Evolutionary conservation across 2,329 filamentous ascomycete species (phyloP), one percentile per base, ranked within the genome.

Genomic region (Fusarium odoratissimum): DNA sequence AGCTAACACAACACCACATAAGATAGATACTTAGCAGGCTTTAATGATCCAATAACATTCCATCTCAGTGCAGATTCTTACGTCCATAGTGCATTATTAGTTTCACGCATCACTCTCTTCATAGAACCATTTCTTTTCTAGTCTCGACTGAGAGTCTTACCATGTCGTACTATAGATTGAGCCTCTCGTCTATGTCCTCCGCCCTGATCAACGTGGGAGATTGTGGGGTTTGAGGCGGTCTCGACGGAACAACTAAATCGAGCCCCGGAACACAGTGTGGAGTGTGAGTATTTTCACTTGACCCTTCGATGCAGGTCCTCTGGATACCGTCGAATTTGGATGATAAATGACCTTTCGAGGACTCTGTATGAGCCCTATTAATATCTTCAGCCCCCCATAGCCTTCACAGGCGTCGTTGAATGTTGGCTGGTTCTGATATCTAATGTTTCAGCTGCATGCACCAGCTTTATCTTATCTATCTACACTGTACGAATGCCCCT

Each of bases 401-500:
- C 12, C 37, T 25, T 56, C 23, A 9, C 1, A 45, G 13, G 17
- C 25, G 2, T 33, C 7, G 17, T 12, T 6, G 16, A 10, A 51
- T 35, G 9, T 16, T 51, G 11, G 4, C 25, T 33, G 48, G 48
- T 8, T 35, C n/a, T 23, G 16, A 19, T 33, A n/a, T 46, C 14
- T 10, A n/a, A 16, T 13, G 33, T 16, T 40, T 17, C 11, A 13
- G 23, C 16, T 28, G 19, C 35, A 60, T 63, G 40, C 57, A 56
- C 28, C 28, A 63, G 38, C 54, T 59, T 48, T 72, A 61, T 71
- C 66, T 77, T 77, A 77, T 77, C 76, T 59, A 76, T 71, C 55
- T 64, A 59, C 70, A 77, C 76, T 77, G 74, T 77, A 63, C 61
- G n/a, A 13, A 8, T 73, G 73, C 76, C 76, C 76, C 75, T 75